Evolutionary conservation across 192 early-diverging fungal genomes (phyloP).

Genomic region (Spizellomyces sp.): DNA sequence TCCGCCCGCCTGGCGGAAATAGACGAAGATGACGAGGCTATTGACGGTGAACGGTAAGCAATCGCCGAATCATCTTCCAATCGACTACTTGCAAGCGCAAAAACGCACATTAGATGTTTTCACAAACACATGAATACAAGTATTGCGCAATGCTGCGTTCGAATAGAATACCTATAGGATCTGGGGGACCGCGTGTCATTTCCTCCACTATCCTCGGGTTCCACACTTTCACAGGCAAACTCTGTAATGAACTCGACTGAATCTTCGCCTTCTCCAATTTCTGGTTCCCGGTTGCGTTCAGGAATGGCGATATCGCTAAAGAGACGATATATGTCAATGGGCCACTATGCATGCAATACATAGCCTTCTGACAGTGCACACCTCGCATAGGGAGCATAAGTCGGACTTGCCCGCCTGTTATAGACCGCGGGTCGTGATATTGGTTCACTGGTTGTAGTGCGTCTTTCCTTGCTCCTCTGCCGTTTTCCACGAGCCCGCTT

Average conservation of each 20-base stretch:
- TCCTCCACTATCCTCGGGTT: no score
- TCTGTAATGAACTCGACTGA: conserved; percentile 27
- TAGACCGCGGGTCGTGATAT: neutral
- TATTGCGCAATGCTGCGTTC: neutral
- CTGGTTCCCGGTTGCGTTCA: neutral
- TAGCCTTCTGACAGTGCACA: neutral
- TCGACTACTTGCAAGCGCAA: neutral
- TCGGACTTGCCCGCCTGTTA: conserved; percentile 26
- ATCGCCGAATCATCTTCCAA: no score
- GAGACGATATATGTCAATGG: neutral
- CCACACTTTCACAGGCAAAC: conserved; percentile 4
- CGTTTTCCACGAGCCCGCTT: neutral
- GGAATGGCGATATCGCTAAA: neutral
- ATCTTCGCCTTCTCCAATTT: neutral
- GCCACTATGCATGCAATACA: no score
- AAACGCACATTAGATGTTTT: neutral
- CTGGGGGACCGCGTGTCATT: no score
- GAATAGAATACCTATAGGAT: neutral
- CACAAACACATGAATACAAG: neutral
- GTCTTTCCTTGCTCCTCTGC: neutral
- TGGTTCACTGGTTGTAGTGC: neutral
- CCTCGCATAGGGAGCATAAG: conserved; percentile 28
- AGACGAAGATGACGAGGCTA: neutral
- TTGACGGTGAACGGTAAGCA: no score
- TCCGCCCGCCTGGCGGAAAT: neutral